Base-by-base conservation (phyloP, 768 basidiomycete genomes). In the Boletus tomentosulus region DNA sequence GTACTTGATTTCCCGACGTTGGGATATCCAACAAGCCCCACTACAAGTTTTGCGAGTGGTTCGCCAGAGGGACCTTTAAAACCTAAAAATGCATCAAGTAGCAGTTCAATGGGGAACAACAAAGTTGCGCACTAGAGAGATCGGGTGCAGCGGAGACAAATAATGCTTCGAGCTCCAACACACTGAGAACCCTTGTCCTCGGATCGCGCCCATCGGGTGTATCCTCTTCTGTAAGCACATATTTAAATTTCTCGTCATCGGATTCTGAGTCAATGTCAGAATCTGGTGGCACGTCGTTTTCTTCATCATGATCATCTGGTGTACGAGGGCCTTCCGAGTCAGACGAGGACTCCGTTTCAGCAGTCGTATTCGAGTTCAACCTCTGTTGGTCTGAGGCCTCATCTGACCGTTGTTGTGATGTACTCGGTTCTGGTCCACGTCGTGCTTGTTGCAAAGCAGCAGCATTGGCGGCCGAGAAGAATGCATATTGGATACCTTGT, bases 1-100 rank as follows among this genome's bases (percentile, higher is more conserved):
- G 97, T 94, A 56, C 92, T 95, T 0, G 96, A 98, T 72, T 99
- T 99, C 15, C 97, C 97, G 24, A 98, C 96, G 65, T 99, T 99
- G 0, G 97, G 97, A 67, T 99, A 98, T 28, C 97, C 97, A 39
- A 99, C 97, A 13, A 99, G 82, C 31, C 93, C 93, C 37, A 97
- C 84, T 6, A 85, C 82, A 3, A 92, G 76, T 66, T 83, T 92
- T 25, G 75, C 68, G 1, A 86, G 82, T 9, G 75, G 66, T 45
- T 82, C 74, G n/a, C 85, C 82, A 16, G 74, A 75, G 0, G 78
- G 63, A 55, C 83, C 81, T 12, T 74, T 67, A 62, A 92, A 92
- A 34, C 67, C 89, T 92, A 56, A 4, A 13, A 46, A 42, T n/a
- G n/a, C 38, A n/a, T 63, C 31, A 60, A 46, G 50, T 46, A 42